phyloP scores from a whole-genome alignment of 768 basidiomycete genomes.

The Psilocybe tampanensis region DNA sequence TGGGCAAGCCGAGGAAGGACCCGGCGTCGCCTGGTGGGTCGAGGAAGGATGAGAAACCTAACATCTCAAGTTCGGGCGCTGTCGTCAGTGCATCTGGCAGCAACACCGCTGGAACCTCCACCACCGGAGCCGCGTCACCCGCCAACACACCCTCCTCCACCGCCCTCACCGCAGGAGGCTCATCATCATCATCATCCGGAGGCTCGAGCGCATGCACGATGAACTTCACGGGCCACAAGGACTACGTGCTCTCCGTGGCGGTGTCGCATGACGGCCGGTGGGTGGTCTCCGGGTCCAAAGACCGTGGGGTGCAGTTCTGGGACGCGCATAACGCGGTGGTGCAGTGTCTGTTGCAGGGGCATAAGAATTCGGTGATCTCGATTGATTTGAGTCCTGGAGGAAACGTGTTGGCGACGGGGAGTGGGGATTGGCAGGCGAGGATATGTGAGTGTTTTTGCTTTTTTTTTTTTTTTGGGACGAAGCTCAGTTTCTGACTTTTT shows the following conservation, averaged over 20 bases:
- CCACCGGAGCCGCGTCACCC: background rate
- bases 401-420: conserved; percentile 51
- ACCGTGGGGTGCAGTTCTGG: conserved; percentile 95
- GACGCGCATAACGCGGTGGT: conserved; percentile 75
- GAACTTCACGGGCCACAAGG: conserved; percentile 90
- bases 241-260: conserved; percentile 57
- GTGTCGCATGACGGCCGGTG: conserved; percentile 91
- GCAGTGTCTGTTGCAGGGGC: conserved; percentile 90
- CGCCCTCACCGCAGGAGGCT: too few relatives aligned
- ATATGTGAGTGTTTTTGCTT: conserved; percentile 38
- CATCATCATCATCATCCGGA: background rate
- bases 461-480: background rate
- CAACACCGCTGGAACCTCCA: background rate
- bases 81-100: background rate
- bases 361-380: conserved; percentile 59
- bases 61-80: background rate
- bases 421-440: conserved; percentile 56
- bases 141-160: too few relatives aligned
- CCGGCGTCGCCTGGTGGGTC: conserved; percentile 22
- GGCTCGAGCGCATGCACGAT: conserved; percentile 55
- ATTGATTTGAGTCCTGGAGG: conserved; percentile 50
- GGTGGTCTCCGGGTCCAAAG: conserved; percentile 95
- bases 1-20: conserved; percentile 53
- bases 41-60: conserved; percentile 9
- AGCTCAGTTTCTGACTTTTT: background rate